Percentiles rank a stretch among this genome's conserved stretches.
These are phyloP conservation scores for Cairneyella variabilis DNA, from an alignment of 495 filamentous ascomycete species.

Conservation along the genomic window DNA sequence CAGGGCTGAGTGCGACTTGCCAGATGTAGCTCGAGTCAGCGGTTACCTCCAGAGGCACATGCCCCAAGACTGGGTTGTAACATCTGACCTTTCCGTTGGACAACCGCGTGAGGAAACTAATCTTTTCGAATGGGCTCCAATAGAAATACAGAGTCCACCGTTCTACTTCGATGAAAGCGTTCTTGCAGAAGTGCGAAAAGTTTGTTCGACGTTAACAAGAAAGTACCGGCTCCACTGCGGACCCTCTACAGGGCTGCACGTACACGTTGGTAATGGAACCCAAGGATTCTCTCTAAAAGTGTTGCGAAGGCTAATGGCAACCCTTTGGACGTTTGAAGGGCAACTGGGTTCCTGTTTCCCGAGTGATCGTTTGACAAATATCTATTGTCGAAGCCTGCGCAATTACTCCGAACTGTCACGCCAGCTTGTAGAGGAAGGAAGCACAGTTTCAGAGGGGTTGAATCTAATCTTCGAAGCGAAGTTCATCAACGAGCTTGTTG, in stretches of 20 bases:
- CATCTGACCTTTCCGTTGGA: neutral
- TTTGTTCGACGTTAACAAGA: constrained; percentile 17
- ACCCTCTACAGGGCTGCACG: constrained; percentile 30
- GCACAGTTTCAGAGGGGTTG: too few relatives aligned
- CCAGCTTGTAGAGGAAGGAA: too few relatives aligned
- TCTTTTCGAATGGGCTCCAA: neutral
- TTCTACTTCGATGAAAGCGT: neutral
- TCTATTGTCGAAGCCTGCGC: neutral
- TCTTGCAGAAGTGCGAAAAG: neutral
- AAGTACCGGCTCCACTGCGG: constrained; percentile 30
- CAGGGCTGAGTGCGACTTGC: too few relatives aligned
- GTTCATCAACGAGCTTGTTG: too few relatives aligned
- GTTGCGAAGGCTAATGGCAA: constrained; percentile 27
- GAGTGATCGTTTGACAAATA: neutral
- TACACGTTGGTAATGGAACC: constrained; percentile 33
- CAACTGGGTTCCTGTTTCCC: constrained; percentile 30
- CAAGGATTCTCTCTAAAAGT: constrained; percentile 20
- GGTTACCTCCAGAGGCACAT: too few relatives aligned
- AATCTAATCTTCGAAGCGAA: too few relatives aligned
- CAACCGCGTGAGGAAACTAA: neutral
- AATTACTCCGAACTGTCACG: too few relatives aligned
- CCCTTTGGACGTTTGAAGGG: constrained; percentile 34
- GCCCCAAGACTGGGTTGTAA: neutral
- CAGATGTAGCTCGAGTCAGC: too few relatives aligned
- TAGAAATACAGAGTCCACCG: constrained; percentile 1